Conservation (phyloP, 305 asterid species). For the Fraxinus velutina region DNA sequence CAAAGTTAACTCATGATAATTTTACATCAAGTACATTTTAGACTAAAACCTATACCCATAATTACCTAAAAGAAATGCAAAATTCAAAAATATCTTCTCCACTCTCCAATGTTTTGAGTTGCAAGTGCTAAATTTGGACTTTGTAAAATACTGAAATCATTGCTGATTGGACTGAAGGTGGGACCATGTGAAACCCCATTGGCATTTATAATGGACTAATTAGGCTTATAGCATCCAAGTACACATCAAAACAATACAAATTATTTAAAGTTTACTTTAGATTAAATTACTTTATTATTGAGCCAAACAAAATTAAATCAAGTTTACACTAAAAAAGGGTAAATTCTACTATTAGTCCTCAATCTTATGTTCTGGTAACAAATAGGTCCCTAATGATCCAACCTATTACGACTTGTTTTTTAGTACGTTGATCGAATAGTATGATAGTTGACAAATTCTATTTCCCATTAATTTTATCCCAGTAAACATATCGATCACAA, state of each 20-base stretch:
- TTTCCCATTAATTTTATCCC: too few relatives aligned
- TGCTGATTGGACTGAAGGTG: background rate
- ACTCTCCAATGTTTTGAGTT: background rate
- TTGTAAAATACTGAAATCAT: background rate
- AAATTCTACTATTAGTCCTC: background rate
- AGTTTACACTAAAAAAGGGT: background rate
- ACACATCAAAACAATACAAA: background rate
- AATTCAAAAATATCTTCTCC: background rate
- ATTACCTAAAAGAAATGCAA: background rate
- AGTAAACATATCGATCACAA: background rate
- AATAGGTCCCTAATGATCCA: background rate
- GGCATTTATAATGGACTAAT: background rate
- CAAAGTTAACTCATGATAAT: background rate
- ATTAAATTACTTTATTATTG: background rate
- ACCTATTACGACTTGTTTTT: too few relatives aligned
- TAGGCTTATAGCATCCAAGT: background rate
- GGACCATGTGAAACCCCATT: background rate
- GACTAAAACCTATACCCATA: background rate
- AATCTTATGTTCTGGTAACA: background rate
- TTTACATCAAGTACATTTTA: background rate
- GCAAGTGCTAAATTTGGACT: background rate
- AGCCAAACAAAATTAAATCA: background rate
- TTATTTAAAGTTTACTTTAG: too few relatives aligned
- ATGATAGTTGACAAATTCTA: too few relatives aligned
- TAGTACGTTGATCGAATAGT: too few relatives aligned